Conservation (phyloP, 371 early-diverging fungal species). For the Mucor piriformis region DNA sequence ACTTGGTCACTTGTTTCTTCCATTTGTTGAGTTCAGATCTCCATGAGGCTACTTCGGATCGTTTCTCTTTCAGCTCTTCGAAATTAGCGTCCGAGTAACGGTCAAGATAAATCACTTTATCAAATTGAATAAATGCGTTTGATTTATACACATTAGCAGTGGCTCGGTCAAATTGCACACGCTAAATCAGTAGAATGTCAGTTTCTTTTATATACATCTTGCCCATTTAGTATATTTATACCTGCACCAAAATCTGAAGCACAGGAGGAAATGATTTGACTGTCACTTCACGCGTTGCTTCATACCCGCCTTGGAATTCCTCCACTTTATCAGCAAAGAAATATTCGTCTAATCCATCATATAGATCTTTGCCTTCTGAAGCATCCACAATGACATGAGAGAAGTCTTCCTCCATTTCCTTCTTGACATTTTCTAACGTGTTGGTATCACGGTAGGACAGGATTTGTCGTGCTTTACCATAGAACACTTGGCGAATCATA, state of each 20-base stretch:
- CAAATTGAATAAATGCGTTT: constrained; percentile 63
- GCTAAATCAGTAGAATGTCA: constrained; percentile 28
- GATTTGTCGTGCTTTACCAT: constrained; percentile 66
- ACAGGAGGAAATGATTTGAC: constrained; percentile 63
- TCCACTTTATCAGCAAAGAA: constrained; percentile 57
- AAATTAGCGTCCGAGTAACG: constrained; percentile 54
- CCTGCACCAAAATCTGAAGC: constrained; percentile 66
- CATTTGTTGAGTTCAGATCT: constrained; percentile 34
- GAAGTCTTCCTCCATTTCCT: constrained; percentile 65
- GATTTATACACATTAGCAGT: constrained; percentile 65
- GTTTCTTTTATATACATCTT: not conserved
- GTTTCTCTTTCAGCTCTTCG: constrained; percentile 34
- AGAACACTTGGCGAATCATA: constrained; percentile 59
- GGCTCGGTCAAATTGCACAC: constrained; percentile 69
- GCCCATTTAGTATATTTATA: constrained; percentile 11
- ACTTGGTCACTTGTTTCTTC: constrained; percentile 29
- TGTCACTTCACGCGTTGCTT: constrained; percentile 57
- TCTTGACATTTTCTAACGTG: constrained; percentile 37
- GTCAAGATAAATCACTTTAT: constrained; percentile 60
- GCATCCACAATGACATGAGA: constrained; percentile 68
- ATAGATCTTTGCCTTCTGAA: constrained; percentile 56
- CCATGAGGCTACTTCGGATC: constrained; percentile 38
- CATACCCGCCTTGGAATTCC: constrained; percentile 53
- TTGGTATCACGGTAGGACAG: constrained; percentile 52
- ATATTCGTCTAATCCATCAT: constrained; percentile 66